phyloP scores from a whole-genome alignment of 768 basidiomycete species.

The Termitomyces sp. region DNA sequence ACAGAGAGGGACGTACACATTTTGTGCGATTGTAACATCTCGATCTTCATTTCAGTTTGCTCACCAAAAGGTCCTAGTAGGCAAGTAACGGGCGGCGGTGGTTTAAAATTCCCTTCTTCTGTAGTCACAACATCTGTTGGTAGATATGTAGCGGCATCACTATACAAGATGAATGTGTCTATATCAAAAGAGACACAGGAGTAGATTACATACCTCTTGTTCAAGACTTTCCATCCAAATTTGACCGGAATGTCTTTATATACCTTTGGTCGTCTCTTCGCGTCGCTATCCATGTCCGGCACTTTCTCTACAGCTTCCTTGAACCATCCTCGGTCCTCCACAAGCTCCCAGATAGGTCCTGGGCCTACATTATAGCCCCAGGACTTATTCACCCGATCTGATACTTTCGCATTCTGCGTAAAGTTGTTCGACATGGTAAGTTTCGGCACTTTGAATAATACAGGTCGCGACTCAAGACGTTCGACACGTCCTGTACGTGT shows the following conservation, averaged over 20 bases:
- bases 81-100: constrained; percentile 53
- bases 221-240: constrained; percentile 40
- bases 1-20: constrained; percentile 43
- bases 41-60: constrained; percentile 43
- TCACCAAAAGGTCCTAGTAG: constrained; percentile 57
- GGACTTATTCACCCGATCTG: constrained; percentile 56
- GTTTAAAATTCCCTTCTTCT: constrained; percentile 43
- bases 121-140: constrained; percentile 47
- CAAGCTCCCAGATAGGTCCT: constrained; percentile 74
- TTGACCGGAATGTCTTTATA: constrained; percentile 38
- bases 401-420: constrained; percentile 39
- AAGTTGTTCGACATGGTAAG: constrained; percentile 50
- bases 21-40: constrained; percentile 49
- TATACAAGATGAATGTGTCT: constrained; percentile 17
- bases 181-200: not conserved
- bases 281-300: constrained; percentile 36
- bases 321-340: constrained; percentile 75
- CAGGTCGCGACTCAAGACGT: constrained; percentile 46
- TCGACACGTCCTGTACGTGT: constrained; percentile 48
- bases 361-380: constrained; percentile 72
- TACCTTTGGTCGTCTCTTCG: constrained; percentile 53
- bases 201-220: constrained; percentile 36
- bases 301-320: constrained; percentile 47
- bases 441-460: constrained; percentile 38
- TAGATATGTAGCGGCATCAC: constrained; percentile 53